These are phyloP conservation scores for Emergomyces orientalis DNA, from an alignment of 2,329 filamentous ascomycete species.

Conservation along the genomic window DNA sequence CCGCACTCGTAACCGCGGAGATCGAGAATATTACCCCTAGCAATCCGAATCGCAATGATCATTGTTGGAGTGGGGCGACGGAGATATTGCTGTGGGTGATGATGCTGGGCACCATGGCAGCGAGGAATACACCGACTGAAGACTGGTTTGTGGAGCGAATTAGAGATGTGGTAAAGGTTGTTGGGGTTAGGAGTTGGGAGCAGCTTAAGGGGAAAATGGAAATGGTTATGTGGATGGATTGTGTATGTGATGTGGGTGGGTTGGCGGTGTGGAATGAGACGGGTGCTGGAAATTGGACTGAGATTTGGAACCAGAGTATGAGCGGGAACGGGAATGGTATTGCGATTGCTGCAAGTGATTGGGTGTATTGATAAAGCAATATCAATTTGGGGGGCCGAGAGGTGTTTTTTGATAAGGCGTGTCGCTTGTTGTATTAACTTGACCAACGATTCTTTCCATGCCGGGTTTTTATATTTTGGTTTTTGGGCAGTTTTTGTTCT, in stretches of 20 bases:
- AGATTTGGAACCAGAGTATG: not conserved
- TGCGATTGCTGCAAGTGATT: not conserved
- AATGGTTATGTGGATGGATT: conserved; percentile 29
- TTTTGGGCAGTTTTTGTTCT: not conserved
- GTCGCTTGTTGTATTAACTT: too few relatives aligned
- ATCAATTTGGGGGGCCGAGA: too few relatives aligned
- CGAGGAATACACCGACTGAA: conserved; percentile 24
- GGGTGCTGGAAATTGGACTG: not conserved
- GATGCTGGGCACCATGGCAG: conserved; percentile 32
- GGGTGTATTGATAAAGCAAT: not conserved
- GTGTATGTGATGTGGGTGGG: conserved; percentile 27
- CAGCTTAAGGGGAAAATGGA: conserved; percentile 21
- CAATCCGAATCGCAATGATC: not conserved
- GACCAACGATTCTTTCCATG: not conserved
- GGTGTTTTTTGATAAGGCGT: too few relatives aligned
- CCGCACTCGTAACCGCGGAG: conserved; percentile 19
- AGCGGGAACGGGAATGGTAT: not conserved
- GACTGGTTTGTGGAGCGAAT: conserved; percentile 27
- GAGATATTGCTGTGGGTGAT: conserved; percentile 30
- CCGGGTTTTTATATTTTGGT: not conserved
- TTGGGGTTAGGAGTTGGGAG: conserved; percentile 21
- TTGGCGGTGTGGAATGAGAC: conserved; percentile 24
- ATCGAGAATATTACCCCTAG: conserved; percentile 6
- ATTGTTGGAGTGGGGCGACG: conserved; percentile 19
- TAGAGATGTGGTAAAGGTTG: conserved; percentile 16